phyloP scores from a whole-genome alignment of 2,329 filamentous ascomycete genomes.

The Lachnellula arida region DNA sequence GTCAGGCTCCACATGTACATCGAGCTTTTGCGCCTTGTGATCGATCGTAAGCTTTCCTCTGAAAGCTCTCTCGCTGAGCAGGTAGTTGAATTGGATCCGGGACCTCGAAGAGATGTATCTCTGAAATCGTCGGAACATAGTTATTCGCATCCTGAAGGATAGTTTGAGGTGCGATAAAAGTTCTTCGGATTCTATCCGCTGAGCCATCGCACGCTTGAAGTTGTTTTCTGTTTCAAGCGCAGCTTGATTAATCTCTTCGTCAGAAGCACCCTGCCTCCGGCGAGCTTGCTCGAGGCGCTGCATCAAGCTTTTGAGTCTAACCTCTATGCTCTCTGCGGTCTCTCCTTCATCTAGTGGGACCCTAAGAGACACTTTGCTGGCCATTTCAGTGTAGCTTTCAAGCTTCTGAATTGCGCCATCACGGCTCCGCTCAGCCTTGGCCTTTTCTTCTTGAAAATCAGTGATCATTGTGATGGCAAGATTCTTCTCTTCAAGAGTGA shows the following conservation, averaged over 20 bases:
- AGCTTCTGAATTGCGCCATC: constrained; percentile 46
- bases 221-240: constrained; percentile 37
- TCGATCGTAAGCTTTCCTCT: constrained; percentile 76
- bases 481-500: constrained; percentile 60
- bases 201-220: constrained; percentile 39
- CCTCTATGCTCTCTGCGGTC: constrained; percentile 52
- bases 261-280: constrained; percentile 55
- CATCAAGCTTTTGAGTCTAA: constrained; percentile 49
- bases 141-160: constrained; percentile 64
- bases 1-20: constrained; percentile 70
- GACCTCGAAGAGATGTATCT: constrained; percentile 80
- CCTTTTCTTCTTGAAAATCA: constrained; percentile 42
- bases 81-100: constrained; percentile 78
- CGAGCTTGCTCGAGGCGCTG: constrained; percentile 56
- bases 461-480: constrained; percentile 48
- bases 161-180: constrained; percentile 44
- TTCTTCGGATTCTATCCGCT: constrained; percentile 41
- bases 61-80: constrained; percentile 86
- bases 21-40: constrained; percentile 67
- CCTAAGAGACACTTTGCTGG: constrained; percentile 49
- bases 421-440: constrained; percentile 42
- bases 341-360: constrained; percentile 61
- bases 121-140: constrained; percentile 78
- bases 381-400: constrained; percentile 50
- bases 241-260: constrained; percentile 55